A percentile compares a stretch with the other conserved stretches of the same genome.
phyloP scores from a whole-genome alignment of 768 basidiomycete species.

The Gyrodon lividus region DNA sequence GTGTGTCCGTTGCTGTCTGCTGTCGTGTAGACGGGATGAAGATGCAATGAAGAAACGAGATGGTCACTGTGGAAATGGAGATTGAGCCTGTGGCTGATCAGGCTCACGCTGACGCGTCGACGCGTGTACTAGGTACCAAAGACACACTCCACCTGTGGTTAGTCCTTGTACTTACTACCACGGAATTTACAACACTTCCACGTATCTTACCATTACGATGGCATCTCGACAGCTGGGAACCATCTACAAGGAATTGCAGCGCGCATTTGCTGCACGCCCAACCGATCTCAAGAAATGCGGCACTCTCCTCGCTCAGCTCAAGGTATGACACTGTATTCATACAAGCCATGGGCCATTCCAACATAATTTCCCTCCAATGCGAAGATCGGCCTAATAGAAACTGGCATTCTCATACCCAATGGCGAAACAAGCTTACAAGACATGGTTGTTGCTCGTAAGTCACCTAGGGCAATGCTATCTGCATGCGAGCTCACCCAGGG shows the following conservation, averaged over 20 bases:
- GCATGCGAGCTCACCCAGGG: background rate
- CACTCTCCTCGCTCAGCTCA: slow-evolving; percentile 64
- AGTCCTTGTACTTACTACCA: background rate
- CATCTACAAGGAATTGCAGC: slow-evolving; percentile 65
- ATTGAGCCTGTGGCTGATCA: slow-evolving; percentile 20
- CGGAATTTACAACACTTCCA: background rate
- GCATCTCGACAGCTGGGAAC: slow-evolving; percentile 51
- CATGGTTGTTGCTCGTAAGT: slow-evolving; percentile 72
- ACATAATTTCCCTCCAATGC: background rate
- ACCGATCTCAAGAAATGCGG: slow-evolving; percentile 70
- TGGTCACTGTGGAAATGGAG: slow-evolving; percentile 24
- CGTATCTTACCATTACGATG: slow-evolving; percentile 36
- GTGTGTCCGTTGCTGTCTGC: slow-evolving; percentile 3
- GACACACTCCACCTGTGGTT: background rate
- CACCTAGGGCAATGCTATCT: background rate
- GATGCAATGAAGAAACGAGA: slow-evolving; percentile 3
- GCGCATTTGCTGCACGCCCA: slow-evolving; percentile 62
- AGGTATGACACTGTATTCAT: slow-evolving; percentile 44
- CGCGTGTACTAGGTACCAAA: slow-evolving; percentile 27
- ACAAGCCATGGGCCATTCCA: background rate
- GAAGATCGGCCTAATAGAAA: slow-evolving; percentile 75
- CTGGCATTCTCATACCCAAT: slow-evolving; percentile 75
- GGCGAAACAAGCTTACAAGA: slow-evolving; percentile 62
- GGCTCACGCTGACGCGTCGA: slow-evolving; percentile 65
- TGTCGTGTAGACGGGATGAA: background rate